Conservation (phyloP, 805 yeast species). For the Dipodascus albidus region DNA sequence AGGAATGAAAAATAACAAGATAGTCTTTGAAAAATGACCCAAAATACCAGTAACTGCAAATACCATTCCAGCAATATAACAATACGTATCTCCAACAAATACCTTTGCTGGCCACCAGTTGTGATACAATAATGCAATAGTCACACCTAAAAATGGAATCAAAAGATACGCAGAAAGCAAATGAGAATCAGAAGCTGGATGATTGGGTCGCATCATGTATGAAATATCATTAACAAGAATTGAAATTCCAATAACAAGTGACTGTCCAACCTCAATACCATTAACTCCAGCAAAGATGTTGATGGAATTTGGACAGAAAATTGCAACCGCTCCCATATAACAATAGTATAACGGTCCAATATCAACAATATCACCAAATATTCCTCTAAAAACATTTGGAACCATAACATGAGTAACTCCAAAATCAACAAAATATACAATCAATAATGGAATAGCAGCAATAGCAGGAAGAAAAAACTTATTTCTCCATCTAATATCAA, state of each 20-base stretch:
- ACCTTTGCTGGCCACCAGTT: slow-evolving; percentile 90
- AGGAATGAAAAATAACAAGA: slow-evolving; percentile 75
- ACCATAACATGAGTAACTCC: slow-evolving; percentile 81
- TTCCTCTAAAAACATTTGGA: slow-evolving; percentile 31
- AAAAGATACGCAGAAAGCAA: slow-evolving; percentile 67
- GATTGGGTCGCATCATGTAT: slow-evolving; percentile 38
- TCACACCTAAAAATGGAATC: slow-evolving; percentile 79
- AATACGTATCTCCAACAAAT: slow-evolving; percentile 96
- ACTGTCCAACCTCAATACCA: slow-evolving; percentile 94
- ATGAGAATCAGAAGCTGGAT: slow-evolving; percentile 69
- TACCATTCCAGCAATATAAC: slow-evolving; percentile 98
- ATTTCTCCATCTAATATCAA: slow-evolving; percentile 95
- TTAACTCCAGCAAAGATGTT: slow-evolving; percentile 94
- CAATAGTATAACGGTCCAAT: slow-evolving; percentile 69
- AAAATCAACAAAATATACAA: slow-evolving; percentile 88
- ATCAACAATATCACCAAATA: slow-evolving; percentile 39
- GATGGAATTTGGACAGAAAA: slow-evolving; percentile 92
- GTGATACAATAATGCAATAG: slow-evolving; percentile 59
- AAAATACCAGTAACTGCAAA: slow-evolving; percentile 93
- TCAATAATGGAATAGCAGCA: slow-evolving; percentile 81
- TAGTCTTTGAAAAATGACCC: slow-evolving; percentile 93
- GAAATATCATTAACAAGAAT: slow-evolving; percentile 67
- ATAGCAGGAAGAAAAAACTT: slow-evolving; percentile 92
- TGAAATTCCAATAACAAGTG: slow-evolving; percentile 61
- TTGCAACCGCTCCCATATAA: slow-evolving; percentile 86